Base-by-base conservation (phyloP, 140 eudicot species). In the Erigeron philadelphicus region DNA sequence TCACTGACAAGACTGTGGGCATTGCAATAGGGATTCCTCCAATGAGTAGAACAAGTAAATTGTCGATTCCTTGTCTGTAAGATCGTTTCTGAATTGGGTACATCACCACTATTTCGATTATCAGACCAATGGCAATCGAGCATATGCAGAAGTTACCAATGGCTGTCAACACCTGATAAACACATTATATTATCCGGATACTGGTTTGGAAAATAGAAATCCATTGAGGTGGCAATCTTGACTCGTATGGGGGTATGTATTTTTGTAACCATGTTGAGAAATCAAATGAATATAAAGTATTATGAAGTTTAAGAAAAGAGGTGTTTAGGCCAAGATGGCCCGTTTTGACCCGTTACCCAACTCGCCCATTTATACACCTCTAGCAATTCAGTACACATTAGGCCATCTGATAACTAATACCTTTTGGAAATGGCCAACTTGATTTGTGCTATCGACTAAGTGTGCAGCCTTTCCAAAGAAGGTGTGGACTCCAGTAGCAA, bases 21-120 rank as follows among this genome's bases (percentile, higher is more conserved):
- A 91, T 91, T 41, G 98, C 98, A 70, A 91, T 91, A 19, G 98
- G 98, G 57, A 91, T 91, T 18, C 98, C 98, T 19, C 98, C 98
- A 21, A 91, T 91, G 78, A 91, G 88, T 40, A 91, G 90, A 59
- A 91, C 96, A 77, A 91, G 62, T 41, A 91, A 80, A 72, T 91
- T 91, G 65, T 91, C 95, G 66, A 91, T 88, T 38, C 96, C 96
- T 31, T 87, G 80, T 49, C 96, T 86, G 76, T 91, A 91, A 66
- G 61, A 82, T 59, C 98, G 80, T 48, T 79, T 83, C 81, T 91
- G 98, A 68, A 91, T 91, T 8, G 96, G 98, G 81, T 86, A 91
- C 98, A 91, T 91, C 55, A 91, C 95, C 10, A 91, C 76, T 9
- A 88, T 55, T 78, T 88, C 97, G 42, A 88, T 79, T 4, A 91